Base-by-base conservation (phyloP, 768 basidiomycete species). In the Macrocybe gigantea region DNA sequence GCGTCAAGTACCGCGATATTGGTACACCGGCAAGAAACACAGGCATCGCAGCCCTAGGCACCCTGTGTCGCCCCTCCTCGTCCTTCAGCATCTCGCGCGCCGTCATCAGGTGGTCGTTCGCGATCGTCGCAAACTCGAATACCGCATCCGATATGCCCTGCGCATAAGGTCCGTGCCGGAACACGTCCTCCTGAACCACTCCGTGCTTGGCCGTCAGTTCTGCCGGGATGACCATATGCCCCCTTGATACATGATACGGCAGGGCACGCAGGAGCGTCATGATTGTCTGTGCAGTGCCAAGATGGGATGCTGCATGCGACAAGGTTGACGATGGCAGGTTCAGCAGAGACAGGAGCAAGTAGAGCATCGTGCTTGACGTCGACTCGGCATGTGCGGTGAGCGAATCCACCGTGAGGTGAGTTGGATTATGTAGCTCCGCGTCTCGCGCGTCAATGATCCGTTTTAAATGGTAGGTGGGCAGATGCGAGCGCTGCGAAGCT, bases 391-490 rank as follows among this genome's bases (percentile, higher is more conserved):
- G 85, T 22, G 81, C 71, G 22, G 73, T 80, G 56, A 90, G 66
- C 41, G 82, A 80, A 49, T 83, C 83, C 52, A 77, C 60, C 22
- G 88, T 89, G 43, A 83, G 69, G 60, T 86, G 80, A 7, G 80
- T 75, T 6, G 80, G 77, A 15, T 73, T 75, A 44, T 77, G 72
- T 50, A 92, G 66, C 59, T 88, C 85, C 56, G 76, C 70, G 53
- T 86, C 80, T 60, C 90, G 77, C 31, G 91, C 91, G 60, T 91
- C 89, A 51, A 93, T 72, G 56, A 93, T 87, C 47, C 91, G 72
- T 61, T 83, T 86, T 45, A 93, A 71, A 58, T 93, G 85, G 62
- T 93, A 93, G 6, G 78, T 64, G 33, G 82, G 80, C 37, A 90
- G 58, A 52, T 74, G 75, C 22, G 67, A 63, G 30, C 45, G 60